Conservation (phyloP, 2,329 filamentous ascomycete species). For the Botrytis elliptica region DNA sequence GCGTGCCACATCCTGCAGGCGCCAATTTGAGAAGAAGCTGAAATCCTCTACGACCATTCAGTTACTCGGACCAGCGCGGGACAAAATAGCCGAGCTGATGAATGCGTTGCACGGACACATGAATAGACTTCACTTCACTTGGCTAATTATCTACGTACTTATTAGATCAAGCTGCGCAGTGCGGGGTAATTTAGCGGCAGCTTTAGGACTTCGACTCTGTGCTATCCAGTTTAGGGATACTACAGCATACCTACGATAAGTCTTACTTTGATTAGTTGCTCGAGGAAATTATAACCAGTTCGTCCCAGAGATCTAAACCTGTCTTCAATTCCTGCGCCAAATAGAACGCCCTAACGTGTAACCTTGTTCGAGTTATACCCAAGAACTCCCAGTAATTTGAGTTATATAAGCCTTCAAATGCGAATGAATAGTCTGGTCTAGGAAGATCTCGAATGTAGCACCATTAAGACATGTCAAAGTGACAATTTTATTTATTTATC, state of each 20-base stretch:
- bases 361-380: background rate
- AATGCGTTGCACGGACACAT: background rate
- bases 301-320: background rate
- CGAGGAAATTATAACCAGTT: background rate
- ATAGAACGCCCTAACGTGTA: background rate
- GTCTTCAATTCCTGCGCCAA: background rate
- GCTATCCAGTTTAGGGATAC: background rate
- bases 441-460: too few relatives aligned
- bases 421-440: background rate
- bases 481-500: background rate
- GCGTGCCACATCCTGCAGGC: background rate
- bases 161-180: background rate
- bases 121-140: background rate
- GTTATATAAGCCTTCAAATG: background rate
- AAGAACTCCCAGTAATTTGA: background rate
- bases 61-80: background rate
- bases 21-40: background rate
- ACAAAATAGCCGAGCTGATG: background rate
- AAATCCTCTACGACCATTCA: background rate
- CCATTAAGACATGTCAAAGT: background rate
- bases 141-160: background rate
- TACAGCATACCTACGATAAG: too few relatives aligned
- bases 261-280: background rate
- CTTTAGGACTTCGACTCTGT: background rate
- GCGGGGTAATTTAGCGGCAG: background rate